Conservation (phyloP, 805 yeast genomes). For the Hanseniaspora osmophila region DNA sequence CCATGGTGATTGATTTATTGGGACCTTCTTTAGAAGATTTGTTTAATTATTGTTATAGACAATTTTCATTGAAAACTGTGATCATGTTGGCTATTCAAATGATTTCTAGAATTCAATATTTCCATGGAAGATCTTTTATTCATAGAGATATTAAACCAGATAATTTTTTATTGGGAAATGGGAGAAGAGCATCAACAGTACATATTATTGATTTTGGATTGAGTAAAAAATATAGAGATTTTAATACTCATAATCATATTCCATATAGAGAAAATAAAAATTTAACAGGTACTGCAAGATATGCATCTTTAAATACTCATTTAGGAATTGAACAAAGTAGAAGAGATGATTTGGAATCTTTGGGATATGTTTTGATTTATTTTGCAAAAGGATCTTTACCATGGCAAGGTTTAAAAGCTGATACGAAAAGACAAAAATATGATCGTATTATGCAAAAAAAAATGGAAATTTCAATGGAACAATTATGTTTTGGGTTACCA, state of each 20-base stretch:
- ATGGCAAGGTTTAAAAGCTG: slow-evolving; percentile 97
- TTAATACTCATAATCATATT: slow-evolving; percentile 84
- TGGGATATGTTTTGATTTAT: slow-evolving; percentile 88
- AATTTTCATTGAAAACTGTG: slow-evolving; percentile 86
- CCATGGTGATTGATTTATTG: slow-evolving; percentile 88
- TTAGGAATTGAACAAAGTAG: slow-evolving; percentile 93
- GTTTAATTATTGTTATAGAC: slow-evolving; percentile 89
- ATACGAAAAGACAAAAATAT: slow-evolving; percentile 91
- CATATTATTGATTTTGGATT: slow-evolving; percentile 89
- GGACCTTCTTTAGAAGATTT: slow-evolving; percentile 94
- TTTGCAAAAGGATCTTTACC: slow-evolving; percentile 93
- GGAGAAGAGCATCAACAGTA: slow-evolving; percentile 87
- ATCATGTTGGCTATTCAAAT: slow-evolving; percentile 86
- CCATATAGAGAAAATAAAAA: slow-evolving; percentile 94
- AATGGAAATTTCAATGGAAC: slow-evolving; percentile 76
- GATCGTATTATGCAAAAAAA: slow-evolving; percentile 93
- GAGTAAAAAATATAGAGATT: slow-evolving; percentile 88
- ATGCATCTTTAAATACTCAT: slow-evolving; percentile 90
- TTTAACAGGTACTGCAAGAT: slow-evolving; percentile 94
- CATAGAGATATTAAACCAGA: slow-evolving; percentile 80
- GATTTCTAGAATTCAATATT: slow-evolving; percentile 84
- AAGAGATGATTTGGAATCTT: slow-evolving; percentile 89
- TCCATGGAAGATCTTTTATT: slow-evolving; percentile 87
- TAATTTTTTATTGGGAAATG: slow-evolving; percentile 75
- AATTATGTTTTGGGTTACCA: slow-evolving; percentile 83